phyloP scores from a whole-genome alignment of 1,139 yeast species.

The Debaryomycetaceae sp. region DNA sequence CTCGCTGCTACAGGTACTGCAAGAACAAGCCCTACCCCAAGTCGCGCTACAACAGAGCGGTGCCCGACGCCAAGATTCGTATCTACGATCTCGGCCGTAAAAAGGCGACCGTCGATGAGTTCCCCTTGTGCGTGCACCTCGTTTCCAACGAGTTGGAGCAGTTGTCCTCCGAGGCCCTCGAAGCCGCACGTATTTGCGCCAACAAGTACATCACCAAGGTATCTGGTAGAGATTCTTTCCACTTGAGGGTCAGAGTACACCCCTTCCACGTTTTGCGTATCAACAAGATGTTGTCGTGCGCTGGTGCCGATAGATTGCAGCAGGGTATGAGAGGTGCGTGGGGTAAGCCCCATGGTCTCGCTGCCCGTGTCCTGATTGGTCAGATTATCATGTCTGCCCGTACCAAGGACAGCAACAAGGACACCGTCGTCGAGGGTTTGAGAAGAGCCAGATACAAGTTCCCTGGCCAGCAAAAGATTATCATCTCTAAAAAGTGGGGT shows the following conservation, averaged over 20 bases:
- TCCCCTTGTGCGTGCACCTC: constrained; percentile 98
- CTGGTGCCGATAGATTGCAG: constrained; percentile 99
- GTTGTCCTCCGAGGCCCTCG: constrained; percentile 98
- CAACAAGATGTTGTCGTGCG: constrained; percentile 99
- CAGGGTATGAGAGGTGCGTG: constrained; percentile 99
- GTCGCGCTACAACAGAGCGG: constrained; percentile 99
- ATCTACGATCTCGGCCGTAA: constrained; percentile 99
- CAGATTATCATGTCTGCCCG: constrained; percentile 97
- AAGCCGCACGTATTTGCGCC: constrained; percentile 99
- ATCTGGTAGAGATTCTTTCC: constrained; percentile 99
- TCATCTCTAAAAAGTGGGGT: constrained; percentile 99
- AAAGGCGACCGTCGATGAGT: constrained; percentile 99
- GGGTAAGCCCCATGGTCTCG: constrained; percentile 99
- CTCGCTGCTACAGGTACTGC: constrained; percentile 99
- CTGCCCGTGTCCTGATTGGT: constrained; percentile 98
- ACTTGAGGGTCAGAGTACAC: constrained; percentile 99
- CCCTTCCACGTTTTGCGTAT: constrained; percentile 99
- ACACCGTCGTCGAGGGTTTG: constrained; percentile 94
- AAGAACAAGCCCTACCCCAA: constrained; percentile 99
- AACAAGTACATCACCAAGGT: constrained; percentile 97
- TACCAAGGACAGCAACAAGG: constrained; percentile 97
- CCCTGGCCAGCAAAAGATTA: constrained; percentile 99
- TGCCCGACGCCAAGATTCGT: constrained; percentile 99
- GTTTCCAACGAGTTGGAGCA: constrained; percentile 99
- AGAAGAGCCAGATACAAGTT: constrained; percentile 99